Conservation (phyloP, 805 yeast genomes). For the Hanseniaspora vineae region DNA sequence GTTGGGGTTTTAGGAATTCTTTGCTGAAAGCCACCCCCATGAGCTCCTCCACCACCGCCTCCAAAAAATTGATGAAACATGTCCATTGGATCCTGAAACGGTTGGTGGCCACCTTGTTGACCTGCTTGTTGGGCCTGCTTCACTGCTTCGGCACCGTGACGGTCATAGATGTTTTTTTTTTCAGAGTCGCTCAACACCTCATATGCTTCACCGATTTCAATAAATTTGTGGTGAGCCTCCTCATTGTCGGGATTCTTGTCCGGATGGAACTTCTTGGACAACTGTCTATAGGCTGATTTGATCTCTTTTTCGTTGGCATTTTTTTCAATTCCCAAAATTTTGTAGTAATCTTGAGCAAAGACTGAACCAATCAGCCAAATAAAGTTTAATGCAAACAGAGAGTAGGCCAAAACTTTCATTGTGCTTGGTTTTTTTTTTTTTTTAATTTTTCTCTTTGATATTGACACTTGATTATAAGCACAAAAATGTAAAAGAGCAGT, state of each 20-base stretch:
- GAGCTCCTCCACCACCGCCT: conserved; percentile 19
- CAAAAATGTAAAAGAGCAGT: no score
- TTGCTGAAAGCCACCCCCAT: conserved; percentile 37
- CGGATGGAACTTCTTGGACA: conserved; percentile 84
- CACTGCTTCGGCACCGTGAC: conserved; percentile 65
- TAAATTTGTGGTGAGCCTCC: conserved; percentile 72
- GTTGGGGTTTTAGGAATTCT: conserved; percentile 49
- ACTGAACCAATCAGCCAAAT: not conserved
- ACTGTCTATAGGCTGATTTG: conserved; percentile 69
- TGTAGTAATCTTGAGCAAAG: conserved; percentile 31
- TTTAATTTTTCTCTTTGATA: no score
- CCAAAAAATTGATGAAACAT: conserved; percentile 25
- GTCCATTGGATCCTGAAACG: conserved; percentile 25
- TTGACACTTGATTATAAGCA: no score
- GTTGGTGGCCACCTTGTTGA: conserved; percentile 30
- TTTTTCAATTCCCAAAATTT: conserved; percentile 52
- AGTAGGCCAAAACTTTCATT: not conserved
- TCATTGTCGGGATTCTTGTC: conserved; percentile 82
- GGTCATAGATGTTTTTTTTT: conserved; percentile 56
- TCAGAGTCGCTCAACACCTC: conserved; percentile 67
- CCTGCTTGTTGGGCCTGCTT: conserved; percentile 5
- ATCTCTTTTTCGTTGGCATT: conserved; percentile 70
- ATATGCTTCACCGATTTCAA: conserved; percentile 88
- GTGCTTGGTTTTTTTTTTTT: not conserved
- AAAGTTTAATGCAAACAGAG: not conserved